A percentile compares a stretch with the other conserved stretches of the same genome.
Conservation (phyloP, 176 grass and related monocot species). For the Musa itinerans region DNA sequence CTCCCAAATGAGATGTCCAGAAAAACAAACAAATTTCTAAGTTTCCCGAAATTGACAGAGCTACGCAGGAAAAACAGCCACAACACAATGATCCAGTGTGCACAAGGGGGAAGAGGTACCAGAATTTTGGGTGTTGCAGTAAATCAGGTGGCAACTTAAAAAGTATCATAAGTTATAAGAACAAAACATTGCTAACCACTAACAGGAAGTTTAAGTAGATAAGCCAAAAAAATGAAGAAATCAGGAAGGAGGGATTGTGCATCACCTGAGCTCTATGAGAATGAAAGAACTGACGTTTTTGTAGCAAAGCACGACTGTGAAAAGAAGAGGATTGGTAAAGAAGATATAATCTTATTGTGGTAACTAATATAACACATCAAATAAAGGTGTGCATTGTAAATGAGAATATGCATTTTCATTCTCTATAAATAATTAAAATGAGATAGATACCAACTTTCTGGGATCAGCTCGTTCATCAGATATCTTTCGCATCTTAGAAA, state of each 20-base stretch:
- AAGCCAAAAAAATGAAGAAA: background rate
- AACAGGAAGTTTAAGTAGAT: too few species aligned
- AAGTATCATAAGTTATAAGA: too few species aligned
- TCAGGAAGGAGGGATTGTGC: background rate
- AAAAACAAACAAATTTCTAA: too few species aligned
- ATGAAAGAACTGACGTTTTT: slow-evolving; percentile 79
- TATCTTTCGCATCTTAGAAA: slow-evolving; percentile 62
- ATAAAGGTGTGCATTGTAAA: background rate
- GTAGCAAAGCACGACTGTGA: slow-evolving; percentile 51
- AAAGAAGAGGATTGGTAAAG: slow-evolving; percentile 15
- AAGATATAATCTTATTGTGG: background rate
- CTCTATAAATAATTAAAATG: slow-evolving; percentile 4
- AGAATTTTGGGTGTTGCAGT: too few species aligned
- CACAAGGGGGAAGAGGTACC: background rate
- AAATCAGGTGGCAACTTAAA: too few species aligned
- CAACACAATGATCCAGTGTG: too few species aligned
- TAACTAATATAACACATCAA: background rate
- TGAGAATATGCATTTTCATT: background rate
- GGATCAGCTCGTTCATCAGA: slow-evolving; percentile 52
- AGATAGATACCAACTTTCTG: slow-evolving; percentile 41
- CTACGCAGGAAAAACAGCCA: too few species aligned
- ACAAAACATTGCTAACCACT: too few species aligned
- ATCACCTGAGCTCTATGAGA: slow-evolving; percentile 79
- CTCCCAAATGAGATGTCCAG: too few species aligned
- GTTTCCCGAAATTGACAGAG: too few species aligned